Evolutionary conservation across 139 green algal genomes (phyloP).

Genomic region (Tetradesmus lagerheimii): DNA sequence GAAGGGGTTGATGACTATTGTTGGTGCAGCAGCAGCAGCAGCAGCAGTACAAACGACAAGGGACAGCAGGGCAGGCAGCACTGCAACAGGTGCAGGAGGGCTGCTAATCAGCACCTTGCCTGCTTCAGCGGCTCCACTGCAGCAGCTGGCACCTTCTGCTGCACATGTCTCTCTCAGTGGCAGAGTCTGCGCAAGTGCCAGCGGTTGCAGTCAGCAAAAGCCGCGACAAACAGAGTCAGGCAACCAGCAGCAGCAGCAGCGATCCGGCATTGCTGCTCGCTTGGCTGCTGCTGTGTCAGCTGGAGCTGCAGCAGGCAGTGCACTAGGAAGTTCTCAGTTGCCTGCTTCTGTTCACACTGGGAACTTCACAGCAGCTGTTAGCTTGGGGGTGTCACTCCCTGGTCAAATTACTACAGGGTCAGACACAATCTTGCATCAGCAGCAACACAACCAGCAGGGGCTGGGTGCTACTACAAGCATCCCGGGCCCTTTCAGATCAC

Average conservation of each 20-base stretch:
- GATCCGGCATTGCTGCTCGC: not conserved
- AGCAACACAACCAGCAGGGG: not conserved
- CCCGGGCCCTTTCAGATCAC: not conserved
- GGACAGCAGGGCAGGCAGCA: not conserved
- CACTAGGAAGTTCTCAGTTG: not conserved
- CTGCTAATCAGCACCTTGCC: not conserved
- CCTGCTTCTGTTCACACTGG: not conserved
- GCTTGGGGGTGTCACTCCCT: not conserved
- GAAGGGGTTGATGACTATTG: not conserved
- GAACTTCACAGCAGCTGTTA: not conserved
- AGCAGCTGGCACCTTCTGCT: not conserved
- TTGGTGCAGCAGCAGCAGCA: not conserved
- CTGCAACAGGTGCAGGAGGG: too few species aligned
- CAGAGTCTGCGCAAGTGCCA: not conserved
- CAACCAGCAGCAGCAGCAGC: slow-evolving; percentile 19
- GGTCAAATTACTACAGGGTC: not conserved
- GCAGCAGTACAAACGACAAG: not conserved
- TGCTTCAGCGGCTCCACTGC: not conserved
- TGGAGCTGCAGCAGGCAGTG: not conserved
- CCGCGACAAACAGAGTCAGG: not conserved
- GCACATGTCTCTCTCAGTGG: not conserved
- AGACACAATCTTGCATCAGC: not conserved
- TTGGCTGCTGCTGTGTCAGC: not conserved
- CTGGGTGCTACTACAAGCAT: not conserved
- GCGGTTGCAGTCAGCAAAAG: not conserved